A percentile compares a stretch with the other conserved stretches of the same genome.
Evolutionary conservation across 768 basidiomycete species (phyloP).

Genomic region (Scleroderma citrinum): DNA sequence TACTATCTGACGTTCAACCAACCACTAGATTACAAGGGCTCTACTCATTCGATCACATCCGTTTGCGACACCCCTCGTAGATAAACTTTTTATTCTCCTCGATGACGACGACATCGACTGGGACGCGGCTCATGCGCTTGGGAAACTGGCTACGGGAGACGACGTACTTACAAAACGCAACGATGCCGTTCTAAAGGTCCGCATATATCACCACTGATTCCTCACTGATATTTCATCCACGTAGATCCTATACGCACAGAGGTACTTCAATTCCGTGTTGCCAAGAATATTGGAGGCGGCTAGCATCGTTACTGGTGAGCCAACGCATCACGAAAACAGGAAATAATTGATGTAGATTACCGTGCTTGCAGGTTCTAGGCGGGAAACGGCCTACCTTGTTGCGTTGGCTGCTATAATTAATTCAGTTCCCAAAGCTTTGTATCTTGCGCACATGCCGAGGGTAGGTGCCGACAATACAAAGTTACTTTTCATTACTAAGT

Average conservation of each 20-base stretch:
- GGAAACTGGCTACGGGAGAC: conserved; percentile 58
- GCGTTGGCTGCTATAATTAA: conserved; percentile 79
- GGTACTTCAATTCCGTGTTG: conserved; percentile 64
- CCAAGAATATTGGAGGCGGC: conserved; percentile 72
- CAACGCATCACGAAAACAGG: background rate
- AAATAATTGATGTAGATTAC: background rate
- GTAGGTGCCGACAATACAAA: conserved; percentile 30
- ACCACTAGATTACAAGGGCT: conserved; percentile 64
- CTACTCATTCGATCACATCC: conserved; percentile 72
- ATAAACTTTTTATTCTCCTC: conserved; percentile 66
- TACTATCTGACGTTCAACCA: conserved; percentile 1
- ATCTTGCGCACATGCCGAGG: conserved; percentile 58
- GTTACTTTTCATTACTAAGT: background rate
- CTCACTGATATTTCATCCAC: background rate
- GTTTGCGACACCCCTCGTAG: conserved; percentile 47
- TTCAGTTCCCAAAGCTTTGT: conserved; percentile 71
- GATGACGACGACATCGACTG: conserved; percentile 57
- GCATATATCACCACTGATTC: conserved; percentile 8
- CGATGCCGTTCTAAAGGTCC: conserved; percentile 71
- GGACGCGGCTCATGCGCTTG: conserved; percentile 73
- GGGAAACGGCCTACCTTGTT: conserved; percentile 69
- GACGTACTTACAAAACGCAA: conserved; percentile 69
- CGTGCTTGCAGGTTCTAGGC: conserved; percentile 36
- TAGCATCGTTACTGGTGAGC: conserved; percentile 47
- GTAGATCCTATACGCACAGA: conserved; percentile 71